A percentile compares a stretch with the other conserved stretches of the same genome.
Conservation (phyloP, 306 rosid species). For the Echinosophora koreensis region DNA sequence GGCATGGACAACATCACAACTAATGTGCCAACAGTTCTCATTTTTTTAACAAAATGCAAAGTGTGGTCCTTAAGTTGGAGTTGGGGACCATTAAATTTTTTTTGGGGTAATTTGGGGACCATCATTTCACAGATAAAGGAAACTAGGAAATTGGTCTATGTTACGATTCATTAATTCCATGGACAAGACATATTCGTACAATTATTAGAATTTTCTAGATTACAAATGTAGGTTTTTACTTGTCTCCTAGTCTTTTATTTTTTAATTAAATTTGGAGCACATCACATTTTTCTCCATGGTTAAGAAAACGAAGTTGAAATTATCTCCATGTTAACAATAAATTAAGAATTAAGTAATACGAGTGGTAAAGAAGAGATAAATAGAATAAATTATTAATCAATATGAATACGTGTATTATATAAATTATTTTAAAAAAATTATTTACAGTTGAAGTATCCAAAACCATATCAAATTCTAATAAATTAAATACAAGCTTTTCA, state of each 20-base stretch:
- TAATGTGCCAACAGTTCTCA: too few species aligned
- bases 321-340: background rate
- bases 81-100: background rate
- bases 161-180: background rate
- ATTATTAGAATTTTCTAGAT: background rate
- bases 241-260: background rate
- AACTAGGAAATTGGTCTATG: background rate
- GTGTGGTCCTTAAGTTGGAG: slow-evolving; percentile 24
- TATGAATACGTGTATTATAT: too few species aligned
- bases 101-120: background rate
- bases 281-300: background rate
- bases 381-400: too few species aligned
- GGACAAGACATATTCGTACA: background rate
- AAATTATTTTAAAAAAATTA: too few species aligned
- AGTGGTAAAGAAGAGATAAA: too few species aligned
- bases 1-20: too few species aligned
- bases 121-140: background rate
- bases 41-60: too few species aligned
- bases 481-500: too few species aligned
- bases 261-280: background rate
- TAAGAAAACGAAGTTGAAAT: background rate
- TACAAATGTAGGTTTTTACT: background rate
- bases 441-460: too few species aligned
- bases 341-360: too few species aligned
- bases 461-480: too few species aligned